Percentiles rank a stretch among this genome's conserved stretches.
Evolutionary conservation across 2,329 filamentous ascomycete species (phyloP).

Genomic region (Apiospora malaysiana): DNA sequence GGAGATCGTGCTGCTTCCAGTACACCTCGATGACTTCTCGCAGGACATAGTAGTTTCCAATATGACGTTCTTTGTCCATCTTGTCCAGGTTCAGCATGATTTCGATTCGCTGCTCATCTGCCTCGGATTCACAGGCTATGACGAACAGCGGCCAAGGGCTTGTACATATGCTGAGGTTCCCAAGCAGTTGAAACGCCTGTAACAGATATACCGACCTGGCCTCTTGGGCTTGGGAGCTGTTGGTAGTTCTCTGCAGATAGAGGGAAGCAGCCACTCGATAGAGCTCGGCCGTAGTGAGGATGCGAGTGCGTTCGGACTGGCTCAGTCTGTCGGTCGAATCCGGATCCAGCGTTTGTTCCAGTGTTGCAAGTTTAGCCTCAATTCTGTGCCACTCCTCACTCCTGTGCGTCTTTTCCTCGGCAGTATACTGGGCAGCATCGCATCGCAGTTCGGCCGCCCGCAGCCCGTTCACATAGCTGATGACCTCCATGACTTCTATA

Average conservation of each 20-base stretch:
- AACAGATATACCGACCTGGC: conserved; percentile 38
- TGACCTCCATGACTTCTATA: conserved; percentile 50
- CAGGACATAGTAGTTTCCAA: conserved; percentile 53
- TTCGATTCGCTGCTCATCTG: conserved; percentile 47
- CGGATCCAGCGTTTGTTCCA: conserved; percentile 38
- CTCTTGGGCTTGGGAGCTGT: conserved; percentile 34
- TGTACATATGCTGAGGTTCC: conserved; percentile 46
- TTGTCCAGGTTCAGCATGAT: conserved; percentile 48
- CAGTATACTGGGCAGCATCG: conserved; percentile 31
- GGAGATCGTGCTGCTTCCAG: conserved; percentile 53
- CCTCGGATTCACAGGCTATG: conserved; percentile 50
- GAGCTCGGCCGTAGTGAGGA: conserved; percentile 54
- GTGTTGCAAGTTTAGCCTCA: conserved; percentile 34
- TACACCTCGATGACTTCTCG: conserved; percentile 49
- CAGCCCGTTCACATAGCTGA: conserved; percentile 47
- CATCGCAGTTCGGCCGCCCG: conserved; percentile 40
- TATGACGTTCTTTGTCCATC: conserved; percentile 49
- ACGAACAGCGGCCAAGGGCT: conserved; percentile 57
- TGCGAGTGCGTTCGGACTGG: conserved; percentile 36
- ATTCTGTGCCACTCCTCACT: conserved; percentile 37
- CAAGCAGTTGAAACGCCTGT: conserved; percentile 45
- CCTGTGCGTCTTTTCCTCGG: conserved; percentile 36
- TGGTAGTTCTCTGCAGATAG: conserved; percentile 44
- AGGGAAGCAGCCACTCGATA: conserved; percentile 55
- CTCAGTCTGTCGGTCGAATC: conserved; percentile 36